Evolutionary conservation across 352 stramenopile genomes (phyloP), one percentile per base, ranked within the genome.

Genomic region (Globisporangium nodosum): DNA sequence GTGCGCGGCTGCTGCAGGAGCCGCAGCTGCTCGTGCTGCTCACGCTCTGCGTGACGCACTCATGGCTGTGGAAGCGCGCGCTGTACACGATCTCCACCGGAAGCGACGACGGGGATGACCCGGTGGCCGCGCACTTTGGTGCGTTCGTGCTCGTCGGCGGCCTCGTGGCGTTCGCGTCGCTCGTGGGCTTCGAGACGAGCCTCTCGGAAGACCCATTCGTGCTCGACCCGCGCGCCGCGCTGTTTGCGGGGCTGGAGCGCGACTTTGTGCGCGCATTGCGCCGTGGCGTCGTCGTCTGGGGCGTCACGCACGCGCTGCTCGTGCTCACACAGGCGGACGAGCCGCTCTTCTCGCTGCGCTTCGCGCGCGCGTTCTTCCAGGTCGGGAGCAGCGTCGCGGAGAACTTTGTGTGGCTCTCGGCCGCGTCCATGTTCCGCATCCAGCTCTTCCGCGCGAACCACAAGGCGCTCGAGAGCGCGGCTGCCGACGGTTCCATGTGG

Each of bases 131-230:
- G 45, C 52, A 74, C 50, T 78, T 81, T 55, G 64, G 55, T 0
- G 54, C 59, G 2, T 83, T 86, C 33, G 71, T 60, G n/a, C 16
- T 76, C 1, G 61, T 72, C 21, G 62, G 74, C 13, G 74, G 70
- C 16, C 8, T 75, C 24, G 66, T 85, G 49, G 52, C 74, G 9
- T 87, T 82, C 52, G 24, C 70, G 20, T 81, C 71, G 6, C 76
- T 81, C 40, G 52, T 82, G 31, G 27, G 65, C 13, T 35, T 84
- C 18, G 76, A 86, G 49, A 61, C 69, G 21, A 74, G 70, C 57
- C 42, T 86, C 13, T 57, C 30, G 3, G 58, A 78, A 27, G 71
- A 86, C 49, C 76, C 71, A 48, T 86, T 86, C 51, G 74, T 76
- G 40, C 60, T 84, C 45, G 69, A 86, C 45, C 76, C 76, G 5